Evolutionary conservation across 768 basidiomycete genomes (phyloP).

Genomic region (Mycena rebaudengoi): DNA sequence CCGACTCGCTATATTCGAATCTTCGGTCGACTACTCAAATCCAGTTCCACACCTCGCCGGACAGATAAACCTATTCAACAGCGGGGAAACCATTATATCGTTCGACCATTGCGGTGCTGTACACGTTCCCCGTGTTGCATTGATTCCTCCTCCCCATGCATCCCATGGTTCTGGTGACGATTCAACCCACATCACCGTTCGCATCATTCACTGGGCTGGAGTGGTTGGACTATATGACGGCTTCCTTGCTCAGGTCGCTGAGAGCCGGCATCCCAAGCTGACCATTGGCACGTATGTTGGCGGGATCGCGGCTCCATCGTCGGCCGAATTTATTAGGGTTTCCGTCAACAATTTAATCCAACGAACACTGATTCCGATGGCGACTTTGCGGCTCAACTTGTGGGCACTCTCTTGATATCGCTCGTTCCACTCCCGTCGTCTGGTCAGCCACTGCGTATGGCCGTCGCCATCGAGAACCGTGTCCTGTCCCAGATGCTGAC

Average conservation of each 20-base stretch:
- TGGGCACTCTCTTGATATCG: not conserved
- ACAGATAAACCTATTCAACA: not conserved
- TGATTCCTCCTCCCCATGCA: not conserved
- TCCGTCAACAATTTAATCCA: not conserved
- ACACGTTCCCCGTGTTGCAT: not conserved
- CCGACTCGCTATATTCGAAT: not conserved
- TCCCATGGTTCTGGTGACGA: not conserved
- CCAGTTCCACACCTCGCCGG: no score
- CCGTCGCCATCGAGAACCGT: not conserved
- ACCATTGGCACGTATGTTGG: not conserved
- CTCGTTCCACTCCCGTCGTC: not conserved
- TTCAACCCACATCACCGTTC: not conserved
- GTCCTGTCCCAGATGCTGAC: not conserved
- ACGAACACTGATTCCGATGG: not conserved
- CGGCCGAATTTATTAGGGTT: not conserved
- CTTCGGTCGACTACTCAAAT: not conserved
- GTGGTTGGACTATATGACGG: not conserved
- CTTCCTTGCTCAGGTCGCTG: not conserved
- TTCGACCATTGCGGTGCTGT: not conserved
- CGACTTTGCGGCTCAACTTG: not conserved
- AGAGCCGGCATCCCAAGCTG: not conserved
- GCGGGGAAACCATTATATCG: not conserved
- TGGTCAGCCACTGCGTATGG: not conserved
- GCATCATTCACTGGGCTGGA: slow-evolving; percentile 2
- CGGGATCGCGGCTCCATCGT: not conserved